Conservation (phyloP, 148 eudicot species). For the Euryodendron excelsum region DNA sequence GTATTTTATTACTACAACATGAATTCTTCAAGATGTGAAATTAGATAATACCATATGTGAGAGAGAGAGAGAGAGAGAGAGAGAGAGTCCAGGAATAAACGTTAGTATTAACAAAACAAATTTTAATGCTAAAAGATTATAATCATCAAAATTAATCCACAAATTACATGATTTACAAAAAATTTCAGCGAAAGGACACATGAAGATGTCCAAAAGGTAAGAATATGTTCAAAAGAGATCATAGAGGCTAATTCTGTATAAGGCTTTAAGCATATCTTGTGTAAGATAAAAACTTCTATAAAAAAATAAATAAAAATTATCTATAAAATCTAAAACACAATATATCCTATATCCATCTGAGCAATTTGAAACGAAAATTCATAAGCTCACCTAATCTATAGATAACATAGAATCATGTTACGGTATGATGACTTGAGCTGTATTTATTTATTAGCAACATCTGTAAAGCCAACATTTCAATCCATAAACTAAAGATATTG, state of each 20-base stretch:
- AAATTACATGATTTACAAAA: neutral
- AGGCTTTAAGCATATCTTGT: neutral
- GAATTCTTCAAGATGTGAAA: neutral
- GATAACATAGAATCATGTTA: neutral
- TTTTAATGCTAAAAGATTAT: neutral
- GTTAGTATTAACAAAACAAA: no score
- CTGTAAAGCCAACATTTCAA: neutral
- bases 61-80: neutral
- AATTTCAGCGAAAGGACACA: neutral
- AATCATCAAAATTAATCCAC: neutral
- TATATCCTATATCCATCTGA: neutral
- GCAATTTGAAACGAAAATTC: neutral
- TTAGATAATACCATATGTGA: neutral
- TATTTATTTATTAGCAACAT: neutral
- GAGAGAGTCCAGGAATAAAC: no score
- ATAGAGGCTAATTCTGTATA: neutral
- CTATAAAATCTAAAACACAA: neutral
- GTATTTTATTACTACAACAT: neutral
- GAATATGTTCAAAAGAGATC: neutral
- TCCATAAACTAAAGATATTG: neutral
- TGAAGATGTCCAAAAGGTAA: neutral
- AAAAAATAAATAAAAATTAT: no score
- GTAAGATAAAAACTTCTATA: no score
- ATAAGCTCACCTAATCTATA: neutral
- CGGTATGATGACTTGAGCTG: neutral